Evolutionary conservation across 305 asterid genomes (phyloP), one percentile per base, ranked within the genome.

Genomic region (Coffea humblotiana): DNA sequence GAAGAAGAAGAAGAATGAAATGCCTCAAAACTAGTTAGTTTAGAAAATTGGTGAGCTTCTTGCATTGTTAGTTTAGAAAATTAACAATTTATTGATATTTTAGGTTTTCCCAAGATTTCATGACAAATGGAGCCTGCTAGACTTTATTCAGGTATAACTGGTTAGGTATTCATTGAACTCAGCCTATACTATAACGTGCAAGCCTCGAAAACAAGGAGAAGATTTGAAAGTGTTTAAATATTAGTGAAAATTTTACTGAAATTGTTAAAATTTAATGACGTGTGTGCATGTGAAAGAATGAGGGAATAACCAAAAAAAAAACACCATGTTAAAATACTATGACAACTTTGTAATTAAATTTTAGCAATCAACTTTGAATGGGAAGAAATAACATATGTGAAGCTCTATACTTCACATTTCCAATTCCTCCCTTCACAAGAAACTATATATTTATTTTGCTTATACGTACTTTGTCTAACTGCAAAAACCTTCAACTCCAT

Each of bases 131-230:
- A 64, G 40, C 16, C 69, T 19, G 9, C 8, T 64, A 64, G 40
- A 64, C 40, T 19, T 64, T 64, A 64, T 25, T 6, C 21, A 66
- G 23, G 43, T 60, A 0, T 60, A 10, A 6, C n/a, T 66, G n/a
- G 47, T 66, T 66, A 66, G 71, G 71, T 66, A 66, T 66, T 66
- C 71, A 66, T 66, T 66, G 71, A 66, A 66, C 47, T 6, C 12
- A 66, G 43, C 45, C 71, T 35, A 64, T 29, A 66, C 47, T 35
- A 64, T 29, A 66, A 60, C 29, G 2, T 60, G 27, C 9, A 9
- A 60, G 25, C 29, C 29, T 60, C 65, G 65, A 60, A n/a, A 21
- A 32, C 23, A 27, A 29, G 69, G 69, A 64, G 69, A 25, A 64
- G 69, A 58, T 19, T 58, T 19, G 12, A 21, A 40, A 21, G 27